Percentiles rank a stretch among this genome's conserved stretches.
Conservation (phyloP, 768 basidiomycete genomes). For the Amanita subjunquillea region DNA sequence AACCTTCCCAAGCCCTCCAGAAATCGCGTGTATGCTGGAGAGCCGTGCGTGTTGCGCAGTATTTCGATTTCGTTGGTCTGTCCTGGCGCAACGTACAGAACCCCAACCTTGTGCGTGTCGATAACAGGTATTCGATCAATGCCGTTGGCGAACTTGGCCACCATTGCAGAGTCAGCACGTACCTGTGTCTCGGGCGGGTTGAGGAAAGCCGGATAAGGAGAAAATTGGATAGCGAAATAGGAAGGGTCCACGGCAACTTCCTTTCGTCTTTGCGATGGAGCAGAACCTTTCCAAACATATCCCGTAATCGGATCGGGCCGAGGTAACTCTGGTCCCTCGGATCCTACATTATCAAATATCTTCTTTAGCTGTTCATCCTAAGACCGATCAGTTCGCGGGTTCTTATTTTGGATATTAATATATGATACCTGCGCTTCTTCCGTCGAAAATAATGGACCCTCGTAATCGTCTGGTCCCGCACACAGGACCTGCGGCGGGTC, state of each 20-base stretch:
- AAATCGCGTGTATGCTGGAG: slow-evolving; percentile 90
- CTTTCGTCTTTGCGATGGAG: slow-evolving; percentile 84
- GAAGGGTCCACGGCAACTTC: slow-evolving; percentile 78
- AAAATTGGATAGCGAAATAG: slow-evolving; percentile 79
- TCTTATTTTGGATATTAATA: slow-evolving; percentile 3
- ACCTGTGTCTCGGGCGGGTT: slow-evolving; percentile 30
- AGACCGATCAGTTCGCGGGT: not conserved
- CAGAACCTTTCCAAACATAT: slow-evolving; percentile 80
- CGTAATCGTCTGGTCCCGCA: slow-evolving; percentile 14
- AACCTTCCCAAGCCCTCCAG: slow-evolving; percentile 82
- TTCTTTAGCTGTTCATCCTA: slow-evolving; percentile 19
- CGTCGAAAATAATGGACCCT: slow-evolving; percentile 9
- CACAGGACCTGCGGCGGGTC: slow-evolving; percentile 24
- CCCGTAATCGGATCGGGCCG: slow-evolving; percentile 70
- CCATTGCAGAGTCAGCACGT: slow-evolving; percentile 40
- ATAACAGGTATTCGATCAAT: slow-evolving; percentile 88
- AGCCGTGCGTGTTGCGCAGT: slow-evolving; percentile 83
- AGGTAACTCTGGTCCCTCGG: slow-evolving; percentile 17
- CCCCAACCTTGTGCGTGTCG: slow-evolving; percentile 93
- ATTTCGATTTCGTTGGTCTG: slow-evolving; percentile 82
- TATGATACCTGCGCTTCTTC: slow-evolving; percentile 11
- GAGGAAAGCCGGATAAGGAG: slow-evolving; percentile 43
- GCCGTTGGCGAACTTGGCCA: slow-evolving; percentile 49
- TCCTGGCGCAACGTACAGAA: slow-evolving; percentile 91
- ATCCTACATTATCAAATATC: slow-evolving; percentile 12